Conservation (phyloP, 495 filamentous ascomycete genomes). For the Articulospora tetracladia region DNA sequence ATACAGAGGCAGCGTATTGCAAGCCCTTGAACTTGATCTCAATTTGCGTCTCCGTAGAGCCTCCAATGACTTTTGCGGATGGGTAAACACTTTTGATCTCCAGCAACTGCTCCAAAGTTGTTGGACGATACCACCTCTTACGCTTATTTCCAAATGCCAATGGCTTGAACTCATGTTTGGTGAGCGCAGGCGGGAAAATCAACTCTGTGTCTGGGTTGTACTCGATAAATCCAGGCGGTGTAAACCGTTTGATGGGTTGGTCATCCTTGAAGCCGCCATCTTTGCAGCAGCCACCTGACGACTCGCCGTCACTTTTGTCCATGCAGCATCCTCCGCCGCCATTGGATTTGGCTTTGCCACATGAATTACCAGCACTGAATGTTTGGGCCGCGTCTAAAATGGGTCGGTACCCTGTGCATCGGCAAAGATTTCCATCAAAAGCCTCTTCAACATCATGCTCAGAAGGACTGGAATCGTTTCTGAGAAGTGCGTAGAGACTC, state of each 20-base stretch:
- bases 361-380: conserved; percentile 51
- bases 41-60: conserved; percentile 95
- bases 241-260: conserved; percentile 58
- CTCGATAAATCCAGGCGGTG: conserved; percentile 83
- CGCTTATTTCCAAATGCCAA: conserved; percentile 90
- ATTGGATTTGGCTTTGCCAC: conserved; percentile 55
- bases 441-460: conserved; percentile 81
- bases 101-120: conserved; percentile 79
- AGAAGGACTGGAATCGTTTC: conserved; percentile 64
- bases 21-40: conserved; percentile 97
- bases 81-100: conserved; percentile 87
- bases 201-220: conserved; percentile 91
- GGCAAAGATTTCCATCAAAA: conserved; percentile 93
- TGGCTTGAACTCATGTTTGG: conserved; percentile 75
- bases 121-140: conserved; percentile 91
- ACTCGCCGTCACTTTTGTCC: conserved; percentile 39
- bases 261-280: conserved; percentile 39
- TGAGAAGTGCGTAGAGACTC: conserved; percentile 81
- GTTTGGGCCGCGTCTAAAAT: conserved; percentile 89
- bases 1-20: conserved; percentile 86
- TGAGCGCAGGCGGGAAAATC: conserved; percentile 85
- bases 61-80: conserved; percentile 88
- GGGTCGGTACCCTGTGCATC: conserved; percentile 92
- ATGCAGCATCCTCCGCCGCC: conserved; percentile 69
- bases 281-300: conserved; percentile 54